Conservation (phyloP, 2,329 filamentous ascomycete genomes). For the Drechslerella coelobrocha region DNA sequence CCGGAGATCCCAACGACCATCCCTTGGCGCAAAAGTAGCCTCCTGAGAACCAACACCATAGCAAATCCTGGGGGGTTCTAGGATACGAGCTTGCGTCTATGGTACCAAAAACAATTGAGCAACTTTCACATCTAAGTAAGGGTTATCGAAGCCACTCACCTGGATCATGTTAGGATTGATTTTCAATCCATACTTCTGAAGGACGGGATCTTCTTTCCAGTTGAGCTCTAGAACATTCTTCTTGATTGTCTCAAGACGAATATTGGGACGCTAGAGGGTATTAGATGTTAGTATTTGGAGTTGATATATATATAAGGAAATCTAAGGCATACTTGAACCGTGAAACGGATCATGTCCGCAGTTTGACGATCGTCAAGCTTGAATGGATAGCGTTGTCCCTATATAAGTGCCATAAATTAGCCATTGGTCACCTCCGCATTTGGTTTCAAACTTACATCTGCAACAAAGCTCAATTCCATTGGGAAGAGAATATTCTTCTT, state of each 20-base stretch:
- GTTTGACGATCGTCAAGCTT: conserved; percentile 72
- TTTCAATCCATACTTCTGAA: conserved; percentile 75
- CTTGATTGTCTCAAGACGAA: conserved; percentile 73
- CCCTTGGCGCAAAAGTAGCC: conserved; percentile 50
- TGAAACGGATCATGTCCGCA: conserved; percentile 87
- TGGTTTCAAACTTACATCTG: conserved; percentile 35
- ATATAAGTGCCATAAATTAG: conserved; percentile 14
- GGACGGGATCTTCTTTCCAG: conserved; percentile 72
- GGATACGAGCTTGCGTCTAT: conserved; percentile 71
- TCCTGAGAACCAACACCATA: conserved; percentile 63
- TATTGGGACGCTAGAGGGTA: conserved; percentile 64
- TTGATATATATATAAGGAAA: too few relatives aligned
- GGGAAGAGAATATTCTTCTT: conserved; percentile 66
- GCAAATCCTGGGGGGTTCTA: conserved; percentile 73
- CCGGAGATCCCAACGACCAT: conserved; percentile 86
- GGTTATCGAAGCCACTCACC: conserved; percentile 29
- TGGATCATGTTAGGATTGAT: conserved; percentile 70
- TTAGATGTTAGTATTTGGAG: too few relatives aligned
- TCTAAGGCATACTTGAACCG: conserved; percentile 65
- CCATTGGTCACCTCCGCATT: not conserved
- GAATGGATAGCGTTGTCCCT: conserved; percentile 68
- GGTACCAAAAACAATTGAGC: conserved; percentile 33
- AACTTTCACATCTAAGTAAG: not conserved
- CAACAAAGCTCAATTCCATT: conserved; percentile 65
- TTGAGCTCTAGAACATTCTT: conserved; percentile 71